phyloP scores from a whole-genome alignment of 805 yeast species.

The Ogataea chonburiensis region DNA sequence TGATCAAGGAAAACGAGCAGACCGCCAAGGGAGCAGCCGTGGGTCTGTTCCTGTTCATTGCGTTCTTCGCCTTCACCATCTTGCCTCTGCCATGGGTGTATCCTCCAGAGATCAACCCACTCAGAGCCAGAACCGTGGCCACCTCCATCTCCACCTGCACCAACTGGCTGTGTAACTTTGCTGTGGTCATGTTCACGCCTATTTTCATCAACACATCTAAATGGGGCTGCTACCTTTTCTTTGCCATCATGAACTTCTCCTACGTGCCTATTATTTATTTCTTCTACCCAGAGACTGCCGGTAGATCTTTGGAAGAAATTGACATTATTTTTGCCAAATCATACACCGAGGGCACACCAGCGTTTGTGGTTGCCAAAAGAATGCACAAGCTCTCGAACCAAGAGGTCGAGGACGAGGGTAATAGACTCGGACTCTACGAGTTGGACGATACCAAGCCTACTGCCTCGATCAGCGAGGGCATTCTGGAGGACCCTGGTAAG shows the following conservation, averaged over 20 bases:
- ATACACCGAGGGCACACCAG: constrained; percentile 50
- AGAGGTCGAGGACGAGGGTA: constrained; percentile 62
- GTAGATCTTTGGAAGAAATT: constrained; percentile 71
- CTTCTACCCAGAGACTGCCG: constrained; percentile 76
- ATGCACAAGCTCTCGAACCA: constrained; percentile 57
- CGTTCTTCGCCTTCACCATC: constrained; percentile 52
- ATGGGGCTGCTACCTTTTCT: constrained; percentile 70
- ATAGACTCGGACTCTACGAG: constrained; percentile 49
- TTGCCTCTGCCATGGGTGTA: constrained; percentile 54
- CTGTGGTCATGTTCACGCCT: constrained; percentile 70
- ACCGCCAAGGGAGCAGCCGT: constrained; percentile 67
- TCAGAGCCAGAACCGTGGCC: constrained; percentile 68
- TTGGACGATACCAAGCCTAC: constrained; percentile 20
- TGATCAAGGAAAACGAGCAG: constrained; percentile 37
- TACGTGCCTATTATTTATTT: constrained; percentile 64
- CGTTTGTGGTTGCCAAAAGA: constrained; percentile 62
- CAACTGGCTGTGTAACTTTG: constrained; percentile 69
- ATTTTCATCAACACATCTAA: constrained; percentile 47
- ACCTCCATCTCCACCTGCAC: constrained; percentile 61
- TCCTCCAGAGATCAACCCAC: constrained; percentile 65
- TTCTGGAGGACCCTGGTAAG: constrained; percentile 6
- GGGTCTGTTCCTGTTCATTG: constrained; percentile 59
- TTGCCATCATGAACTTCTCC: constrained; percentile 59
- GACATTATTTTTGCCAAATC: constrained; percentile 70
- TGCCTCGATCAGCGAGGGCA: constrained; percentile 15